Conservation (phyloP, 2,329 filamentous ascomycete genomes). For the Claviceps africana region DNA sequence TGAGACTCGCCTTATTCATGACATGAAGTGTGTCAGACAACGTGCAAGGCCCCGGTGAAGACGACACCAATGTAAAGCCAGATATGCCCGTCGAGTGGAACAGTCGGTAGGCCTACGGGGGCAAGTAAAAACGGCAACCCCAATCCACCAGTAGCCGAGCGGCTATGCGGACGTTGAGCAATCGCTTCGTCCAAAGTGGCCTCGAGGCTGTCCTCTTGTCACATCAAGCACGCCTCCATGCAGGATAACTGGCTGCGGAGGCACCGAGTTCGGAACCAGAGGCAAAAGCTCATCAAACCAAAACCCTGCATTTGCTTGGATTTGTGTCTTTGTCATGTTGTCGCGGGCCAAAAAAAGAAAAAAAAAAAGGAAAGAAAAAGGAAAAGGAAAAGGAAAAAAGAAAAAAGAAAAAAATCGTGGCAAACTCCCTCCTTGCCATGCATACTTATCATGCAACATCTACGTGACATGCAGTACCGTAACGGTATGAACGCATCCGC, state of each 20-base stretch:
- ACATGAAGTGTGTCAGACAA: too few species aligned
- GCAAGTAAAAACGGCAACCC: not conserved
- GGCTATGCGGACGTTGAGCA: not conserved
- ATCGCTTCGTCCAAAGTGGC: not conserved
- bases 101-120: not conserved
- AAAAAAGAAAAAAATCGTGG: too few species aligned
- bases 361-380: too few species aligned
- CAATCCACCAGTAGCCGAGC: not conserved
- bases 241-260: not conserved
- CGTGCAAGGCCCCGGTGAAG: too few species aligned
- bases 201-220: not conserved
- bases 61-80: not conserved
- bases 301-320: not conserved
- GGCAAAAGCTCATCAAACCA: too few species aligned
- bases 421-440: too few species aligned
- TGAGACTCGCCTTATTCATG: not conserved
- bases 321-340: not conserved
- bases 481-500: too few species aligned
- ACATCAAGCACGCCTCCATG: not conserved
- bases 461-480: too few species aligned
- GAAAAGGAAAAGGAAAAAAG: too few species aligned
- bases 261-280: too few species aligned
- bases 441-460: too few species aligned
- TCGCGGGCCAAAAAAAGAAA: too few species aligned
- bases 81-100: not conserved